Base-by-base conservation (phyloP, 129 eudicot genomes). In the Mikania micrantha region DNA sequence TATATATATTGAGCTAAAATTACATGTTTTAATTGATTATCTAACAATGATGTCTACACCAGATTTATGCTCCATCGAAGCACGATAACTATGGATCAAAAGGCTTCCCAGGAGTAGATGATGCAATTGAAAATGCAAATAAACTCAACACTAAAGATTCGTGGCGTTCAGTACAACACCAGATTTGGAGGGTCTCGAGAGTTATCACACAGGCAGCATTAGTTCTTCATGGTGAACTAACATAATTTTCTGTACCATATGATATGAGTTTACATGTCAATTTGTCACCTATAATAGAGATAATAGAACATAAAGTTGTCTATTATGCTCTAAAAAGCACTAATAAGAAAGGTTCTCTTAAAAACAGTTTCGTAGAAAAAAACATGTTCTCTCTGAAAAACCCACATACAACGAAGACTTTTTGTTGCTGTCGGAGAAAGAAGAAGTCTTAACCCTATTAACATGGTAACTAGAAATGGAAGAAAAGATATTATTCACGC, bases 101-200 rank as follows among this genome's bases (percentile, higher is more conserved):
- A 73, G 72, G 85, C 60, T 87, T 91, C 80, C 97, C 97, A 7
- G 95, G 97, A 28, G 78, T 91, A 49, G 81, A 78, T 22, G 97
- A 91, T 45, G 90, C 93, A 0, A 44, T 87, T 52, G 95, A 85
- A 69, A 73, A 71, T 62, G 97, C 90, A 42, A 87, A 72, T 58
- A 67, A 47, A 69, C 47, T 74, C 19, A 64, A 81, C 61, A 81
- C 90, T 0, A 54, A 78, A 28, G 90, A 87, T 9, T 83, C 90
- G 5, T 85, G 97, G 97, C 77, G 68, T 53, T 64, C 71, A n/a
- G 92, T 85, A 31, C 95, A 90, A 27, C 97, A 83, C 66, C 85
- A 90, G 74, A 81, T 90, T 57, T 90, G 97, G 97, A 78, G 95
- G 70, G 97, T 87, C 38, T 76, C 97, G 9, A 87, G 97, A 76